A percentile compares a stretch with the other conserved stretches of the same genome.
Conservation (phyloP, 495 filamentous ascomycete species). For the Parathielavia appendiculata region DNA sequence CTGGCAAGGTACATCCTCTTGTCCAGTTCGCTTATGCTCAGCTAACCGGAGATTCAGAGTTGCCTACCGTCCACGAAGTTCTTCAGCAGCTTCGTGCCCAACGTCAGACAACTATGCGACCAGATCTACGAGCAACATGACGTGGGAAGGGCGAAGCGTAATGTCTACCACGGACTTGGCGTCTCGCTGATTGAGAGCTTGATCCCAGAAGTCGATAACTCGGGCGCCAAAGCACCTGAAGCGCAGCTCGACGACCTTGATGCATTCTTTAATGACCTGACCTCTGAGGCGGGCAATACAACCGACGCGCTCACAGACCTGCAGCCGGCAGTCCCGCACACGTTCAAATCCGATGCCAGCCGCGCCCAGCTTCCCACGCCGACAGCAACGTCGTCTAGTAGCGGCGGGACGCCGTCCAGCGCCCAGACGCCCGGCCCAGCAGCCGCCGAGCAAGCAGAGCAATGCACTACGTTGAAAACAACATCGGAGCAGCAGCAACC, state of each 20-base stretch:
- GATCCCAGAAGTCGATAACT: constrained; percentile 25
- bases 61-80: constrained; percentile 29
- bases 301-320: background rate
- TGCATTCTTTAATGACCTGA: constrained; percentile 23
- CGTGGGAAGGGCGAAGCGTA: constrained; percentile 27
- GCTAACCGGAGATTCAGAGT: constrained; percentile 29
- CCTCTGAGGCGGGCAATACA: constrained; percentile 4
- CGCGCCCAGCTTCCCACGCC: constrained; percentile 14
- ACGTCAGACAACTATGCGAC: constrained; percentile 35
- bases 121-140: constrained; percentile 37
- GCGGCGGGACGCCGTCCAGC: constrained; percentile 2
- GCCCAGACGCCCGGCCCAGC: constrained; percentile 5
- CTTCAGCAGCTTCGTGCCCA: constrained; percentile 33
- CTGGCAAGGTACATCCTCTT: constrained; percentile 38
- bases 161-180: constrained; percentile 36
- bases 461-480: background rate
- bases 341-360: background rate
- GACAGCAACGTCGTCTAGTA: constrained; percentile 1
- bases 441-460: constrained; percentile 9
- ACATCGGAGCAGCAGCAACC: constrained; percentile 12
- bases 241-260: constrained; percentile 22
- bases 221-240: background rate
- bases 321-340: background rate
- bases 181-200: constrained; percentile 36
- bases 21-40: background rate